Conservation (phyloP, 805 yeast species). For the Yarrowia sp. region DNA sequence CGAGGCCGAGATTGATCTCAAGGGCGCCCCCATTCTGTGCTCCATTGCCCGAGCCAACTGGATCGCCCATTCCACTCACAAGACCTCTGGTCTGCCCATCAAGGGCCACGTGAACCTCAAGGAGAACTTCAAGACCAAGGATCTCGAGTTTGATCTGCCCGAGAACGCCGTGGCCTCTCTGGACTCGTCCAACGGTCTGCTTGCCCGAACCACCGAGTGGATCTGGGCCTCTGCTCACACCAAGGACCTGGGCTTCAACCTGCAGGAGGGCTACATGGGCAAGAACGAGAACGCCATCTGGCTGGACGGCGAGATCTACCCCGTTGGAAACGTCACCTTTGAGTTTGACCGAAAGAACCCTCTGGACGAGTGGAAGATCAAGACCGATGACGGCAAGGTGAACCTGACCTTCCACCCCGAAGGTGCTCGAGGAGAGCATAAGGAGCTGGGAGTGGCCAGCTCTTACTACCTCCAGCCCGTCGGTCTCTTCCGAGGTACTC, state of each 20-base stretch:
- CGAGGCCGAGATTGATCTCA: constrained; percentile 5
- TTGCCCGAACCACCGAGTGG: constrained; percentile 19
- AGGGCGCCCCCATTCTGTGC: constrained; percentile 10
- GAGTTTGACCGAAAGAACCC: constrained; percentile 14
- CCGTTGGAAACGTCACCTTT: constrained; percentile 7
- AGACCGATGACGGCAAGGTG: constrained; percentile 14
- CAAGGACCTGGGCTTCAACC: constrained; percentile 24
- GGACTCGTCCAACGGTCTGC: constrained; percentile 24
- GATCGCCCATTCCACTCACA: constrained; percentile 21
- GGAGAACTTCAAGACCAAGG: constrained; percentile 21
- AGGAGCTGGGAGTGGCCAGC: constrained; percentile 6
- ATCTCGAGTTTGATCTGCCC: constrained; percentile 13
- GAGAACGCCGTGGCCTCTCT: not conserved
- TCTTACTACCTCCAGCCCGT: constrained; percentile 4
- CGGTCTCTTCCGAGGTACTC: constrained; percentile 3
- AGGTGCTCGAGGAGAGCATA: constrained; percentile 1
- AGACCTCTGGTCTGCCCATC: constrained; percentile 16
- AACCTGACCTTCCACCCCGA: constrained; percentile 5
- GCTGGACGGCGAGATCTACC: constrained; percentile 20
- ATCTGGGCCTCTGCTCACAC: constrained; percentile 23
- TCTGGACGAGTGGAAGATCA: constrained; percentile 7
- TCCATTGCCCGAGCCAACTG: constrained; percentile 19
- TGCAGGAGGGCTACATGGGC: constrained; percentile 24
- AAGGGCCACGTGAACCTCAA: constrained; percentile 11
- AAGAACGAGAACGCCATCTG: constrained; percentile 24